Evolutionary conservation across 176 grass and related monocot species (phyloP), one percentile per base, ranked within the genome.

Genomic region (Oryza meyeriana): DNA sequence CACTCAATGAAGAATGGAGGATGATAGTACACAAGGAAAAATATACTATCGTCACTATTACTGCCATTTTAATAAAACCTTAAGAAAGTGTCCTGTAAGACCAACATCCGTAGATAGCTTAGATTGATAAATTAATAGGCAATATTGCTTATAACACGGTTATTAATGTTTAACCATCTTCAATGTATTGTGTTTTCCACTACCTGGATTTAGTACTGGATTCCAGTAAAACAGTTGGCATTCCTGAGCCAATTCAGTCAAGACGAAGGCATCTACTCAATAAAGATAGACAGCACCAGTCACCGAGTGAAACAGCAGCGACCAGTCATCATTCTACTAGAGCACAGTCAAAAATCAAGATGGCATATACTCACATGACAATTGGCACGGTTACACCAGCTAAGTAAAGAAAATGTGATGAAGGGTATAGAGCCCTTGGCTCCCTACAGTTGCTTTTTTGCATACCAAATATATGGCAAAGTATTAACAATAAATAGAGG

Each of bases 1-100:
- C 16, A 50, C n/a, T 71, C 11, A 34, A 70, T 30, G 78, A 81
- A 85, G 29, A 50, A 30, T 74, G 30, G 24, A 77, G 67, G 68
- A 24, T 33, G 50, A 35, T 5, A 86, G 29, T 26, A 29, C 12
- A 26, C 14, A 61, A 6, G 12, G 26, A 68, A 71, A 73, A 40
- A 90, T 45, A 20, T 41, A 69, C 42, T 27, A 33, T 26, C 2
- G 0, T 18, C 67, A 61, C 32, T 78, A 27, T 9, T 42, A 34
- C 66, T 25, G 35, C 24, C 29, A 45, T 9, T 78, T 36, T 35
- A 64, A 85, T 64, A 20, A 79, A 85, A 17, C 22, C 39, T 59
- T 78, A 48, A 71, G 0, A 72, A 18, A 16, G 24, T 64, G 62
- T 48, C 20, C 27, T 77, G 44, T 10, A 18, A 44, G 41, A 87